Evolutionary conservation across 2,329 filamentous ascomycete species (phyloP), one percentile per base, ranked within the genome.

Genomic region (Xylaria sp.): DNA sequence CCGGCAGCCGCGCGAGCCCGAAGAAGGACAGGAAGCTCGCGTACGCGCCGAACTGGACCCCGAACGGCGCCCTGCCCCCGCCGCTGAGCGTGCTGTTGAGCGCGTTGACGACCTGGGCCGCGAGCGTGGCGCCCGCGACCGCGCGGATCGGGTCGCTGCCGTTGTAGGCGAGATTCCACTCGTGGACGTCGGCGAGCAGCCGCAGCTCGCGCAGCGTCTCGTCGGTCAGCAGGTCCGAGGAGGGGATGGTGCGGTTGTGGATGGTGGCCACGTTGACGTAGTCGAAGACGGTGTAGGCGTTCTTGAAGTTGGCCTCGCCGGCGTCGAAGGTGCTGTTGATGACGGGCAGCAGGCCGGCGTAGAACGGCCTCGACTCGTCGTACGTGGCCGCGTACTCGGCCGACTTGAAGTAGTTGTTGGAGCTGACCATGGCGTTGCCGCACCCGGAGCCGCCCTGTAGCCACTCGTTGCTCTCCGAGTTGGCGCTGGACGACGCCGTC

Each of bases 101-200:
- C 51, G 79, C 73, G 54, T 75, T 70, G 41, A 85, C 61, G 56
- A 86, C 72, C 68, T 85, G 77, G 40, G 76, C 81, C 1, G 81
- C 83, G 2, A 87, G 76, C 20, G 84, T 81, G 52, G 78, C 73
- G 57, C 83, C 84, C 2, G 79, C 76, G 60, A 87, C 78, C 62
- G 84, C 80, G 48, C 83, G 81, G 62, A 81, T 77, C 41, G 81
- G 76, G 65, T 92, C 90, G 73, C 85, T 88, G 60, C 76, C 73
- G 75, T 95, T 93, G 82, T 88, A 95, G 48, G 90, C 90, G 13
- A 94, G 84, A 66, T 87, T 88, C 78, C 83, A 96, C 72, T 97
- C 89, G 71, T 94, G 90, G 54, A 78, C 76, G 69, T 92, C 86
- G 63, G 92, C 92, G 26, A 94, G 84, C n/a, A 82, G 81, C 63